A percentile compares a stretch with the other conserved stretches of the same genome.
phyloP scores from a whole-genome alignment of 257 asterid species.

The Solanum peruvianum region DNA sequence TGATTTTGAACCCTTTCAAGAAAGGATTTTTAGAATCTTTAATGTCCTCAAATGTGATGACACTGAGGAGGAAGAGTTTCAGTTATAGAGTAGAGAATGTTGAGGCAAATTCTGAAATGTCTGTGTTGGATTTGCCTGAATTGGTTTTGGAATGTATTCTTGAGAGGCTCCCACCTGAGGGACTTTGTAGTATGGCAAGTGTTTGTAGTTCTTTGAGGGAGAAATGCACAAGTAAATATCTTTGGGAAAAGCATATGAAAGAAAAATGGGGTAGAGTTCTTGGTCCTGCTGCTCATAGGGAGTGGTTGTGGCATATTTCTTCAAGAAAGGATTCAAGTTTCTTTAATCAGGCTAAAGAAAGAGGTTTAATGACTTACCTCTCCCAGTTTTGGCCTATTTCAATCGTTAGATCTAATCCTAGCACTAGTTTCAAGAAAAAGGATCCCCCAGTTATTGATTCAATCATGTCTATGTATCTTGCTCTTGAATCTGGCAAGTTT shows the following conservation, averaged over 20 bases:
- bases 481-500: slow-evolving; percentile 70
- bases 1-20: slow-evolving; percentile 16
- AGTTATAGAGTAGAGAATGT: slow-evolving; percentile 12
- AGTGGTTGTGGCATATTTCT: slow-evolving; percentile 42
- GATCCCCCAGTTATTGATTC: slow-evolving; percentile 23
- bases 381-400: slow-evolving; percentile 33
- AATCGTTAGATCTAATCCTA: slow-evolving; percentile 28
- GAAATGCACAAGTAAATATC: slow-evolving; percentile 46
- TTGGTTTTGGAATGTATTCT: slow-evolving; percentile 69
- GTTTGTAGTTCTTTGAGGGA: slow-evolving; percentile 52
- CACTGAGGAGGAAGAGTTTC: slow-evolving; percentile 15
- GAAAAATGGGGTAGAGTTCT: slow-evolving; percentile 58
- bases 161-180: slow-evolving; percentile 69
- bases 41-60: slow-evolving; percentile 22
- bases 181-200: slow-evolving; percentile 52
- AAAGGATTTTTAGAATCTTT: slow-evolving; percentile 8
- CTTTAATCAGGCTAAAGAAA: slow-evolving; percentile 31
- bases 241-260: slow-evolving; percentile 59
- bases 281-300: slow-evolving; percentile 40
- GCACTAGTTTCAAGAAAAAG: neutral
- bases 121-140: slow-evolving; percentile 71
- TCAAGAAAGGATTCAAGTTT: slow-evolving; percentile 39
- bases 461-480: slow-evolving; percentile 56
- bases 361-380: slow-evolving; percentile 22
- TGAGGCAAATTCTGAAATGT: slow-evolving; percentile 18